These are phyloP conservation scores for Phyllostachys edulis DNA, from an alignment of 176 grass and related monocot species.

Conservation along the genomic window DNA sequence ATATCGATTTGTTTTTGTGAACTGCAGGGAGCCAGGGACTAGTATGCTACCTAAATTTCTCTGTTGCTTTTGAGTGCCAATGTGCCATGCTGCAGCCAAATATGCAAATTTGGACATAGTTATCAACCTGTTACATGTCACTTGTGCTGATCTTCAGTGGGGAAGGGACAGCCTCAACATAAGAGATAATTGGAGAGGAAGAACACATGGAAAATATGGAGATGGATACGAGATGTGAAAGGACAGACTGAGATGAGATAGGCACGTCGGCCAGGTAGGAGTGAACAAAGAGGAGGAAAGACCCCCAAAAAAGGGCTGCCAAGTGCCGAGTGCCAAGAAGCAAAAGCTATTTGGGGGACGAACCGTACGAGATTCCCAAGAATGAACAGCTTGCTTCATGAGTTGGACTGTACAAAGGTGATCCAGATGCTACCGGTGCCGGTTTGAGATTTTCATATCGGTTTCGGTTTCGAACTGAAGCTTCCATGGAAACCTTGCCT, in stretches of 20 bases:
- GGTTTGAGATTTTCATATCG: background rate
- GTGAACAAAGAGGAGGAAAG: background rate
- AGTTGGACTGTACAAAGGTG: background rate
- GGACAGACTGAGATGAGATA: background rate
- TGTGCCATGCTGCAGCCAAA: background rate
- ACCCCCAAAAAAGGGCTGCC: background rate
- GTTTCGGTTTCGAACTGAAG: slow-evolving; percentile 25
- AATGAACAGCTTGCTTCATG: background rate
- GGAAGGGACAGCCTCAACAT: background rate
- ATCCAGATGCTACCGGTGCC: background rate
- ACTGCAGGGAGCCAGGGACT: too few species aligned
- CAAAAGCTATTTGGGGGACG: background rate
- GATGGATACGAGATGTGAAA: background rate
- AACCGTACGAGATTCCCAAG: slow-evolving; percentile 16
- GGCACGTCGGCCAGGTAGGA: background rate
- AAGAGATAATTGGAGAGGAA: background rate
- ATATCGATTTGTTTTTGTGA: too few species aligned
- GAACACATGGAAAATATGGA: slow-evolving; percentile 46
- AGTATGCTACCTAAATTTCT: background rate
- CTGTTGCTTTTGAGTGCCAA: background rate
- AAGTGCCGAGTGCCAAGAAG: background rate
- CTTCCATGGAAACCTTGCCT: slow-evolving; percentile 22
- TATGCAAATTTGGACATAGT: background rate
- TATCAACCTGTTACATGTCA: too few species aligned
- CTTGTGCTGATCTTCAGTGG: background rate